phyloP scores from a whole-genome alignment of 176 grass and related monocot species.

The Musa beccarii region DNA sequence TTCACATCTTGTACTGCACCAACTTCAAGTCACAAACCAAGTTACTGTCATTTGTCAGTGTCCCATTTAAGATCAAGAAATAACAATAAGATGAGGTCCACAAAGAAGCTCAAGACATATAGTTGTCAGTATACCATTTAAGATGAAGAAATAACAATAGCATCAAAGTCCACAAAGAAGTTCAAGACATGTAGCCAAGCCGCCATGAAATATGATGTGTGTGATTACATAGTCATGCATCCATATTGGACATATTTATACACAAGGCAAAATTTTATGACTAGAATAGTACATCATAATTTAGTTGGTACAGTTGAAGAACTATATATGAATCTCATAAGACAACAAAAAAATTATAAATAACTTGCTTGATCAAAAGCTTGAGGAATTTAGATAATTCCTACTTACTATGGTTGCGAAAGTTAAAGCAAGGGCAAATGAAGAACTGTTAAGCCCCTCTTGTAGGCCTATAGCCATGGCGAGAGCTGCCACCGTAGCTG shows the following conservation, averaged over 20 bases:
- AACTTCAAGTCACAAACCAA: background rate
- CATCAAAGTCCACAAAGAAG: too few species aligned
- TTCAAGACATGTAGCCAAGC: too few species aligned
- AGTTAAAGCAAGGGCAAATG: constrained; percentile 72
- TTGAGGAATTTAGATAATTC: background rate
- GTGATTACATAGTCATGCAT: background rate
- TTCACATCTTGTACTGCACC: background rate
- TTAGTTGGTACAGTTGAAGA: too few species aligned
- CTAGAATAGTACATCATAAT: background rate
- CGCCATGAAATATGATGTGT: background rate
- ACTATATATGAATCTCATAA: background rate
- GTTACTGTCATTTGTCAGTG: background rate
- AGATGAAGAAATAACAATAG: too few species aligned
- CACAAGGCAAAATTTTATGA: background rate
- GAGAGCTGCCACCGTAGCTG: constrained; percentile 59
- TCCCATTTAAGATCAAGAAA: too few species aligned
- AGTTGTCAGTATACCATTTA: too few species aligned
- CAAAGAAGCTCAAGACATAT: too few species aligned
- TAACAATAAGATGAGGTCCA: too few species aligned
- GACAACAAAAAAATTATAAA: background rate
- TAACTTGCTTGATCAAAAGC: background rate
- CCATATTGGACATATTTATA: background rate
- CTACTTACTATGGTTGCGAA: constrained; percentile 79
- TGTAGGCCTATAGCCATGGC: constrained; percentile 62
- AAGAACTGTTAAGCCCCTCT: constrained; percentile 66